Percentiles rank a stretch among this genome's conserved stretches.
These are phyloP conservation scores for Macadamia tetraphylla DNA, from an alignment of 164 flowering plant genomes.

Conservation along the genomic window DNA sequence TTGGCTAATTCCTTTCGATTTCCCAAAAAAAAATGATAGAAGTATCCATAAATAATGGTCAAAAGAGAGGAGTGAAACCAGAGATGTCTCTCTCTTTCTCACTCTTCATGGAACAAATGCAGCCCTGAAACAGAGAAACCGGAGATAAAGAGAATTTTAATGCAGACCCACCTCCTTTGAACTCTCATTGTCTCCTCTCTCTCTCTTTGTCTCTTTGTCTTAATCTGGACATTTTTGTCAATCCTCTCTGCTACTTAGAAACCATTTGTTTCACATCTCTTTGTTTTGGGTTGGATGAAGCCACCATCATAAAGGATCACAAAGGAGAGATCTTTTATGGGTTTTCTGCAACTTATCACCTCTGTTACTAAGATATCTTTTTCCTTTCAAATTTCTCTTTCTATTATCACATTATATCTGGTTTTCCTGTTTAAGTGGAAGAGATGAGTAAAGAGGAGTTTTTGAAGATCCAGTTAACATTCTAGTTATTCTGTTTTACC, in stretches of 20 bases:
- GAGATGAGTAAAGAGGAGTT: slow-evolving; percentile 83
- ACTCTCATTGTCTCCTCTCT: slow-evolving; percentile 7
- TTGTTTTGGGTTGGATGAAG: slow-evolving; percentile 8
- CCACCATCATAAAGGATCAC: slow-evolving; percentile 12
- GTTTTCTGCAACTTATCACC: slow-evolving; percentile 11
- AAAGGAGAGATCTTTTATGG: slow-evolving; percentile 16
- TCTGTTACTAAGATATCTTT: slow-evolving; percentile 13
- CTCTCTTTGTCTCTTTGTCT: slow-evolving; percentile 5
- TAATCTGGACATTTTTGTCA: slow-evolving; percentile 13
- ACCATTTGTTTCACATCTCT: slow-evolving; percentile 19
- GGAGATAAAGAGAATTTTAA: slow-evolving; percentile 11
- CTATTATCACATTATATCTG: slow-evolving; percentile 13
- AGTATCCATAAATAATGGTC: slow-evolving; percentile 14
- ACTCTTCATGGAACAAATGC: slow-evolving; percentile 5
- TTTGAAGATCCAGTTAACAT: slow-evolving; percentile 70
- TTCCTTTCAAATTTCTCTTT: not conserved
- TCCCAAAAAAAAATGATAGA: not conserved
- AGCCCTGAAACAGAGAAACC: slow-evolving; percentile 27
- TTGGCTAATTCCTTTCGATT: too few species aligned
- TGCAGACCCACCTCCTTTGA: slow-evolving; percentile 17
- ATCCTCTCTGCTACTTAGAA: slow-evolving; percentile 16
- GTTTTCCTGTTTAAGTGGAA: slow-evolving; percentile 12
- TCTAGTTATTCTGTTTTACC: not conserved
- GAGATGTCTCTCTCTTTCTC: slow-evolving; percentile 4
- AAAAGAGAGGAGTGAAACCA: slow-evolving; percentile 7